Evolutionary conservation across 2,329 filamentous ascomycete species (phyloP).

Genomic region (Harringtonia aguacate): DNA sequence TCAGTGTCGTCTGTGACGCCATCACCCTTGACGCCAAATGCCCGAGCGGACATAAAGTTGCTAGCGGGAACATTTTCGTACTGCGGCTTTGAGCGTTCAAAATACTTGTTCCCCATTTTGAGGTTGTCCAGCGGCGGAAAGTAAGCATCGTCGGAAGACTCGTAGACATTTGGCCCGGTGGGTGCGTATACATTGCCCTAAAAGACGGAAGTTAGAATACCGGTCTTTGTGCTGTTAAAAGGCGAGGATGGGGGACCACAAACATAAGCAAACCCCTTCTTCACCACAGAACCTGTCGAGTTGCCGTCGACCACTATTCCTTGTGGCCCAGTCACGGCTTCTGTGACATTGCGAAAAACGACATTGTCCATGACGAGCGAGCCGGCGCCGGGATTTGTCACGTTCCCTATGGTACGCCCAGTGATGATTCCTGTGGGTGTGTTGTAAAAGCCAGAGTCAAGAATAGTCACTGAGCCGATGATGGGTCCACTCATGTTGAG

Average conservation of each 20-base stretch:
- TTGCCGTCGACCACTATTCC: slow-evolving; percentile 43
- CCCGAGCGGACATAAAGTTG: slow-evolving; percentile 59
- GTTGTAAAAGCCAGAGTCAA: slow-evolving; percentile 62
- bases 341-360: slow-evolving; percentile 26
- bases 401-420: slow-evolving; percentile 28
- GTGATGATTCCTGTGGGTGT: slow-evolving; percentile 66
- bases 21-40: slow-evolving; percentile 59
- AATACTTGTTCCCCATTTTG: slow-evolving; percentile 44
- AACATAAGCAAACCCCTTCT: slow-evolving; percentile 36
- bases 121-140: slow-evolving; percentile 43
- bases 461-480: slow-evolving; percentile 64
- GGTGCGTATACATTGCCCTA: slow-evolving; percentile 57
- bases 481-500: slow-evolving; percentile 58
- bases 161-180: slow-evolving; percentile 31
- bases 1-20: slow-evolving; percentile 65
- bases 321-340: slow-evolving; percentile 31
- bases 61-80: slow-evolving; percentile 50
- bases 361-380: slow-evolving; percentile 40
- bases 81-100: slow-evolving; percentile 66
- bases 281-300: slow-evolving; percentile 30
- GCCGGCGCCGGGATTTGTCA: slow-evolving; percentile 24
- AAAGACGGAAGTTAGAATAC: not conserved
- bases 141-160: slow-evolving; percentile 25
- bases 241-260: not conserved
- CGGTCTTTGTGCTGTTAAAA: not conserved